Evolutionary conservation across 495 filamentous ascomycete genomes (phyloP).

Genomic region (Penicillium atrosanguineum): DNA sequence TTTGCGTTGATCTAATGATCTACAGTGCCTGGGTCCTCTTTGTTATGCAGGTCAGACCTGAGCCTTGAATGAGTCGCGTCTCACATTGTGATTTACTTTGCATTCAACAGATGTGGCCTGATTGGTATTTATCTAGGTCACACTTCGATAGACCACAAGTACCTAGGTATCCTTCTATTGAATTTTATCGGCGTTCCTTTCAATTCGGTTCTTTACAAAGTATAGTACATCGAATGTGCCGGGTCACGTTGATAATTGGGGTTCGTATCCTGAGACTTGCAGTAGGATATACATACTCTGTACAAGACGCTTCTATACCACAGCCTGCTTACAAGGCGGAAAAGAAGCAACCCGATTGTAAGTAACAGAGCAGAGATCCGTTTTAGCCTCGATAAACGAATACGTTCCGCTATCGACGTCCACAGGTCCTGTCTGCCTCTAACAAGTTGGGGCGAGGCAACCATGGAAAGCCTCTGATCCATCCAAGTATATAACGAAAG

Average conservation of each 20-base stretch:
- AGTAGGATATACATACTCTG: conserved; percentile 9
- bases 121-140: neutral
- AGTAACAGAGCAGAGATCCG: conserved; percentile 3
- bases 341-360: neutral
- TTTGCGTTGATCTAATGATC: conserved; percentile 9
- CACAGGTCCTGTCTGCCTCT: conserved; percentile 1
- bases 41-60: neutral
- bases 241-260: neutral
- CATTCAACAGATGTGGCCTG: neutral
- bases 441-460: conserved; percentile 2
- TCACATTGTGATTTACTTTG: neutral
- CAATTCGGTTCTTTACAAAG: neutral
- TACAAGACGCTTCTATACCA: conserved; percentile 4
- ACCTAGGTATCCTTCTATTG: neutral
- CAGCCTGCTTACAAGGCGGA: neutral
- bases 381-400: conserved; percentile 1
- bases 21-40: conserved; percentile 6
- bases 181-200: too few relatives aligned
- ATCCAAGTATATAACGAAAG: conserved; percentile 11
- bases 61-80: conserved; percentile 1
- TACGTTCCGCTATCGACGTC: conserved; percentile 7
- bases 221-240: neutral
- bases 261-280: conserved; percentile 7
- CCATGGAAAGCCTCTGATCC: conserved; percentile 14
- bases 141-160: neutral